Percentiles rank a stretch among this genome's conserved stretches.
These are phyloP conservation scores for Ceratobasidium sp. DNA, from an alignment of 1,284 basidiomycete genomes.

Conservation along the genomic window DNA sequence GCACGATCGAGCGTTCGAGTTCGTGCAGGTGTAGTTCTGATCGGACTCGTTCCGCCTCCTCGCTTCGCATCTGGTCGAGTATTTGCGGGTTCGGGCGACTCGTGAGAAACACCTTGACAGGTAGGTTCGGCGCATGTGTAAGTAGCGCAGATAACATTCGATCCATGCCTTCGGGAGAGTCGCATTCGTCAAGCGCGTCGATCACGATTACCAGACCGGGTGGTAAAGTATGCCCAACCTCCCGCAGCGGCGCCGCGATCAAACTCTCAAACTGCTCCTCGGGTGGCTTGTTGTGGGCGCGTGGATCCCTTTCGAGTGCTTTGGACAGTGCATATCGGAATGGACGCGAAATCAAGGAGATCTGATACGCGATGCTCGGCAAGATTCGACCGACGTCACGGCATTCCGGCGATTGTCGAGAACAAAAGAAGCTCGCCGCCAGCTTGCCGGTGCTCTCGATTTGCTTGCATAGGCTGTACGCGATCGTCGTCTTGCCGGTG, in stretches of 20 bases:
- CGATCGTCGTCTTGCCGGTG: background rate
- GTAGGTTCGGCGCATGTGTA: background rate
- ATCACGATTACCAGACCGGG: background rate
- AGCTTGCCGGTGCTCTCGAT: background rate
- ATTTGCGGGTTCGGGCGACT: slow-evolving; percentile 5
- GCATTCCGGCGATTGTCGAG: background rate
- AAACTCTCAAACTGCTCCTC: background rate
- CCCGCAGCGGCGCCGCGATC: background rate
- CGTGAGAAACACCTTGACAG: slow-evolving; percentile 1
- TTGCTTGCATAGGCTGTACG: background rate
- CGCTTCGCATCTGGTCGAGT: background rate
- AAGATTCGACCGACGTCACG: background rate
- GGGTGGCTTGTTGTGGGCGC: background rate
- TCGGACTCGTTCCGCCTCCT: background rate
- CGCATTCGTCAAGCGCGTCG: slow-evolving; percentile 11
- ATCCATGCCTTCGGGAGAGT: background rate
- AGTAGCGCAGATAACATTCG: background rate
- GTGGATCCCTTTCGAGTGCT: background rate
- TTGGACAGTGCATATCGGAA: background rate
- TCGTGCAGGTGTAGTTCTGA: slow-evolving; percentile 25
- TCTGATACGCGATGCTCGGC: slow-evolving; percentile 10
- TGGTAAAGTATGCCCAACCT: background rate
- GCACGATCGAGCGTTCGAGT: slow-evolving; percentile 31
- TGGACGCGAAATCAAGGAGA: background rate
- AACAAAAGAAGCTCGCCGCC: slow-evolving; percentile 14